Evolutionary conservation across 352 stramenopile species (phyloP).

Genomic region (Thraustotheca clavata): DNA sequence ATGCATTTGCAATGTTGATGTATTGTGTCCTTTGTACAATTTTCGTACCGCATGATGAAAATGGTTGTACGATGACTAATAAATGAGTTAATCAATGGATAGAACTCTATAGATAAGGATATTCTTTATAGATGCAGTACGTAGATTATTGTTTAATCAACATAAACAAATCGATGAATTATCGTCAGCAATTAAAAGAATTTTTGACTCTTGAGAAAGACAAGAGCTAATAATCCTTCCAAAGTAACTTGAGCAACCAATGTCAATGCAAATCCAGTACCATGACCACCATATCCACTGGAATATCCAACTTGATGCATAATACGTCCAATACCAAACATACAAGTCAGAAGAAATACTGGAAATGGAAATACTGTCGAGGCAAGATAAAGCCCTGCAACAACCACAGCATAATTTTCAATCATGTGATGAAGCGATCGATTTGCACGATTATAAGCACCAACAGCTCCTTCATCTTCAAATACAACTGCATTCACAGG

Average conservation of each 20-base stretch:
- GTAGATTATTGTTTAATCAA: neutral
- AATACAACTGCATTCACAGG: slow-evolving; percentile 13
- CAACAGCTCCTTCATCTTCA: slow-evolving; percentile 1
- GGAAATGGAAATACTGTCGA: slow-evolving; percentile 21
- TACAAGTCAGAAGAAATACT: slow-evolving; percentile 3
- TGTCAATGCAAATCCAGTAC: slow-evolving; percentile 5
- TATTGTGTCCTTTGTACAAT: neutral
- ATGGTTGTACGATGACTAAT: neutral
- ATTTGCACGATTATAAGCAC: slow-evolving; percentile 22
- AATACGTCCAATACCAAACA: slow-evolving; percentile 22
- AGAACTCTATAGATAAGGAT: neutral
- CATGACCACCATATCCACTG: slow-evolving; percentile 19
- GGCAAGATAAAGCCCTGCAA: slow-evolving; percentile 6
- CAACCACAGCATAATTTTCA: slow-evolving; percentile 16
- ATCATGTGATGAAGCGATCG: slow-evolving; percentile 21
- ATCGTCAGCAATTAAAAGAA: neutral
- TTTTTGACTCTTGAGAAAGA: slow-evolving; percentile 15
- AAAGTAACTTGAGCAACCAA: slow-evolving; percentile 5
- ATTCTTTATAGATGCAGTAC: neutral
- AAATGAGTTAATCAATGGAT: neutral
- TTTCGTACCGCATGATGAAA: neutral
- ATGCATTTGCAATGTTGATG: neutral
- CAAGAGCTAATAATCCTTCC: slow-evolving; percentile 6
- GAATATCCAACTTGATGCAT: slow-evolving; percentile 23
- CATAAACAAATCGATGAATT: neutral